Base-by-base conservation (phyloP, 331 rosid genomes). In the Quercus lobata region DNA sequence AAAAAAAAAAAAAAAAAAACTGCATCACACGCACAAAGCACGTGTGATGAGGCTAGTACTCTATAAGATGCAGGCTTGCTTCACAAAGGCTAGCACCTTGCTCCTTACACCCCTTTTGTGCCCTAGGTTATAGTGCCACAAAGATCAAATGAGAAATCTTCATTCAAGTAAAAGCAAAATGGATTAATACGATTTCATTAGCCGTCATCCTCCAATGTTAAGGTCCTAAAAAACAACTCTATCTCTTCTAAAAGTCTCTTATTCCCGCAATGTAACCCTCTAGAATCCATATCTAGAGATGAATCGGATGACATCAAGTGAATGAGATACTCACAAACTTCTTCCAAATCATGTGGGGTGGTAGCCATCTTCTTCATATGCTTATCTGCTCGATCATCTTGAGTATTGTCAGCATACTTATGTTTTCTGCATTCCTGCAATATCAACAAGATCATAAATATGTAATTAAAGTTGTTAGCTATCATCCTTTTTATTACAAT, bases 391-490 rank as follows among this genome's bases (percentile, higher is more conserved):
- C 37, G 62, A 55, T 58, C 77, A 46, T 80, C 90, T 73, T 44
- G 65, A 55, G 44, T 78, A 75, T 79, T 87, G 71, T 73, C 80
- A 73, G 78, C 24, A 86, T 90, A 87, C 70, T 82, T 44, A 6
- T 37, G 87, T 72, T 88, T 86, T 86, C 90, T 87, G 96, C 97
- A 85, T 62, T 83, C 93, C 97, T 94, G 95, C 69, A 81, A 63
- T 30, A 72, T 75, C 61, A 70, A 14, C 65, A 71, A 81, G 54
- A 83, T 46, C 79, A 75, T 74, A 61, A 76, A 70, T 68, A 8
- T 56, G 34, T 52, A 19, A 76, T 41, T 25, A 24, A 32, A 49
- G 56, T 37, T 32, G 18, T 60, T 60, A 11, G 17, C 4, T 60
- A 10, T 4, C 11, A 6, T 32, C 32, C 12, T 30, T 65, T 32